phyloP scores from a whole-genome alignment of 495 filamentous ascomycete species.

The Podospora appendiculata region DNA sequence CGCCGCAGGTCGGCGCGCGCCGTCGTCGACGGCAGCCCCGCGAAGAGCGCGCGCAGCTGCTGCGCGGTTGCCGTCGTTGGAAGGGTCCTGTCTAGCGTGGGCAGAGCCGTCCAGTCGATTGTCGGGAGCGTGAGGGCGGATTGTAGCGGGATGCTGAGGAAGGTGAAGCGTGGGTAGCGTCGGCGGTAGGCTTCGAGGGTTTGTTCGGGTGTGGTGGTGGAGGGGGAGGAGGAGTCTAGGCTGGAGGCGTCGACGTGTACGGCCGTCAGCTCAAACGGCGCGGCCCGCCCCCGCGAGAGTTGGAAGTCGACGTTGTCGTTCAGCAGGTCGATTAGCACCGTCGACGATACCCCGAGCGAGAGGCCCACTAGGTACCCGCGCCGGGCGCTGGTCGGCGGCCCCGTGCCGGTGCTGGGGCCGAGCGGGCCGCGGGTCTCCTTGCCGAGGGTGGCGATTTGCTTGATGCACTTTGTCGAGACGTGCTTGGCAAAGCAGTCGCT shows the following conservation, averaged over 20 bases:
- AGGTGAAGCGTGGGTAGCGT: constrained; percentile 53
- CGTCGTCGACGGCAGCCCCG: constrained; percentile 57
- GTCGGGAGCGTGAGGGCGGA: constrained; percentile 37
- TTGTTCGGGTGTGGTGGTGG: background rate
- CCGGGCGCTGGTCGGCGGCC: constrained; percentile 23
- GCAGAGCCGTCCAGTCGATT: constrained; percentile 34
- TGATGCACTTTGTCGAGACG: constrained; percentile 64
- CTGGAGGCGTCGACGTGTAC: constrained; percentile 50
- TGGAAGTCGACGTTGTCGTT: constrained; percentile 57
- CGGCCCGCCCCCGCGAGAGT: constrained; percentile 41
- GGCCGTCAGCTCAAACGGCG: constrained; percentile 58
- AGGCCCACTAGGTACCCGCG: constrained; percentile 59
- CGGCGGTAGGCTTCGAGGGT: constrained; percentile 17
- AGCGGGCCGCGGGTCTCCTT: constrained; percentile 41
- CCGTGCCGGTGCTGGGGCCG: constrained; percentile 23
- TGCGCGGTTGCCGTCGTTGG: constrained; percentile 22
- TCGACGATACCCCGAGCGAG: constrained; percentile 77
- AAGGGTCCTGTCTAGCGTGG: constrained; percentile 23
- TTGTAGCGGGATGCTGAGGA: constrained; percentile 48
- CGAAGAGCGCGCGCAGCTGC: constrained; percentile 46
- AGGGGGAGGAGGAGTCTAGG: background rate
- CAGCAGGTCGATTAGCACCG: constrained; percentile 69
- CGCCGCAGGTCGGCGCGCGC: constrained; percentile 66
- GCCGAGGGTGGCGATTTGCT: constrained; percentile 59
- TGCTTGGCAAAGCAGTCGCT: constrained; percentile 75